Evolutionary conservation across 2,329 filamentous ascomycete species (phyloP), one percentile per base, ranked within the genome.

Genomic region (Aspergillus tanneri): DNA sequence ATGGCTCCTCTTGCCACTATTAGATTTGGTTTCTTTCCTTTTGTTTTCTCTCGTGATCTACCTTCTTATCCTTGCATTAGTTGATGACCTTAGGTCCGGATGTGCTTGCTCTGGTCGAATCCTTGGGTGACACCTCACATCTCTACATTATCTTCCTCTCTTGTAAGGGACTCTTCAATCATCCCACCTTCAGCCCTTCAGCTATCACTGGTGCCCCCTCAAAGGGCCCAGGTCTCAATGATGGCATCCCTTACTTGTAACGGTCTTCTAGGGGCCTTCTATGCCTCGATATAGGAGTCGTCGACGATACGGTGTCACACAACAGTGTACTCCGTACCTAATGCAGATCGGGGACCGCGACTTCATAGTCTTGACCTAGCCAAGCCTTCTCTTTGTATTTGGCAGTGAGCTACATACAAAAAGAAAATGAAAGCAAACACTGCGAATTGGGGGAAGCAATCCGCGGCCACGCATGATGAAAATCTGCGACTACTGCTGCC

Each of bases 401-500:
- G n/a, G 36, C 36, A 22, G 36, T 19, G 36, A 23, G 6, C 8
- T 16, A n/a, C n/a, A n/a, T n/a, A n/a, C n/a, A n/a, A n/a, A n/a
- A n/a, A 23, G 21, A 16, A n/a, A 22, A 22, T 3, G 5, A 23
- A 38, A 23, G n/a, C 8, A 7, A 38, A 28, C 19, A 23, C 27
- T 22, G 16, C 18, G 10, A 45, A 23, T 41, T 23, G 27, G 23
- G 19, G 19, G 30, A 19, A 7, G 32, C 21, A 9, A 19, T 19
- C 27, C 19, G 16, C 24, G 27, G 35, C 16, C 36, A 14, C 21
- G 32, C 35, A 54, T 36, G 30, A 41, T 36, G 43, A 49, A 52
- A 43, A 49, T 53, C 50, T 24, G 47, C 35, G 23, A 46, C 44
- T 40, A 35, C 35, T 45, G 27, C 38, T 12, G 24, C 39, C 16